These are phyloP conservation scores for Mycena floridula DNA, from an alignment of 768 basidiomycete genomes.

Conservation along the genomic window DNA sequence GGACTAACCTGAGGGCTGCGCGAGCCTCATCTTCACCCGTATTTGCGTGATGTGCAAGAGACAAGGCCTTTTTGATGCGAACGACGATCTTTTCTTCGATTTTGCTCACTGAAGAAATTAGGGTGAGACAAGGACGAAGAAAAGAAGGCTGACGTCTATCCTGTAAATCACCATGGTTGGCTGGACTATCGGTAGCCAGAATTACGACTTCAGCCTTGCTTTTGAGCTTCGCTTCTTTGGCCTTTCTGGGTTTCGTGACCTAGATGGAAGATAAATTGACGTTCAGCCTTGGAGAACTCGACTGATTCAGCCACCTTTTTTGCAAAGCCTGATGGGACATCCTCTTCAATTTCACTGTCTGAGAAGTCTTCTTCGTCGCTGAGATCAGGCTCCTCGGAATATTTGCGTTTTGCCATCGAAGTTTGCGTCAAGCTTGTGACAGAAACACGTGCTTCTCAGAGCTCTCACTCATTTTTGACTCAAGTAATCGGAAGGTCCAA, in stretches of 20 bases:
- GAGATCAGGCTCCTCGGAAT: no score
- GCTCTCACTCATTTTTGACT: no score
- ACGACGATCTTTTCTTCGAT: neutral
- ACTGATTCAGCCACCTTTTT: no score
- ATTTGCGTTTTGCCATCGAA: no score
- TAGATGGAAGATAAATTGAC: no score
- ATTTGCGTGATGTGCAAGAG: conserved; percentile 11
- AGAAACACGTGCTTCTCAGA: no score
- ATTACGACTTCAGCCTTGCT: neutral
- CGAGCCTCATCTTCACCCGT: conserved; percentile 17
- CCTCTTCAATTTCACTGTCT: no score
- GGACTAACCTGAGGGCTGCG: conserved; percentile 13
- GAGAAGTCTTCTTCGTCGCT: no score
- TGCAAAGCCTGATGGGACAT: no score
- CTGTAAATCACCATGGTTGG: neutral
- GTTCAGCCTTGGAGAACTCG: no score
- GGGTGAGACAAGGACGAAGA: neutral
- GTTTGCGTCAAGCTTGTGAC: no score
- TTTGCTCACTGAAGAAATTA: neutral
- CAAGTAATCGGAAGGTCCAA: no score
- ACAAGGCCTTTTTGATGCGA: conserved; percentile 18
- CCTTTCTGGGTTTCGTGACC: neutral
- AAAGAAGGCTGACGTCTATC: neutral
- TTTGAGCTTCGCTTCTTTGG: neutral
- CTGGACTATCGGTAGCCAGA: neutral